phyloP scores from a whole-genome alignment of 805 yeast species.

The Sugiyamaella mastotermitis region DNA sequence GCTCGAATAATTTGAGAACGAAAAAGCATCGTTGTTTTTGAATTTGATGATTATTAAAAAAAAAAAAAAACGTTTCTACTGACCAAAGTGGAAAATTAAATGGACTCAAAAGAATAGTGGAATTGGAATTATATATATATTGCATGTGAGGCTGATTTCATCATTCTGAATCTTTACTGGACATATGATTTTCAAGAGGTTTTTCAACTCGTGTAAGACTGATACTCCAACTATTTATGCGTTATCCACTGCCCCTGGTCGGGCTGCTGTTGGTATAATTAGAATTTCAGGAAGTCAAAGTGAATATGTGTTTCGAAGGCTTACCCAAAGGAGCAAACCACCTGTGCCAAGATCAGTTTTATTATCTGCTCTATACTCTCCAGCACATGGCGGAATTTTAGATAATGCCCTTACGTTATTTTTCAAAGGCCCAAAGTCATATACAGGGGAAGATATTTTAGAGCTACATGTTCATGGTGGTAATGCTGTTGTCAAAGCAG shows the following conservation, averaged over 20 bases:
- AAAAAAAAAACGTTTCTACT: no score
- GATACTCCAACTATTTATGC: slow-evolving; percentile 69
- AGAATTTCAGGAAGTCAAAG: slow-evolving; percentile 74
- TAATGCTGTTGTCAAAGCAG: slow-evolving; percentile 68
- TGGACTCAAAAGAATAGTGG: no score
- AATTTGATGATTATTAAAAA: no score
- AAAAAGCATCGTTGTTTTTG: no score
- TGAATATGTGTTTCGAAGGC: slow-evolving; percentile 26
- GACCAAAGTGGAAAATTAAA: no score
- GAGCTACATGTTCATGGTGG: slow-evolving; percentile 97
- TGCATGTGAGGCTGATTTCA: no score
- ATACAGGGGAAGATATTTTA: slow-evolving; percentile 86
- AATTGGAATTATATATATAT: no score
- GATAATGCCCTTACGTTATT: slow-evolving; percentile 73
- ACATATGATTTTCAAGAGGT: no score
- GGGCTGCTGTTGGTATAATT: slow-evolving; percentile 82
- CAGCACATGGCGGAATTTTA: slow-evolving; percentile 36
- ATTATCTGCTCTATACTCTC: slow-evolving; percentile 49
- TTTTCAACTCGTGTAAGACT: no score
- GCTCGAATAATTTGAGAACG: no score
- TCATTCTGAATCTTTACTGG: no score
- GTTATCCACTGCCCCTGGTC: slow-evolving; percentile 72
- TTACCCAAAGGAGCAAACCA: slow-evolving; percentile 35
- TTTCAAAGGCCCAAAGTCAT: slow-evolving; percentile 70
- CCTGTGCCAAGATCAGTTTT: slow-evolving; percentile 48